These are phyloP conservation scores for Suillus weaverae DNA, from an alignment of 768 basidiomycete genomes.

Conservation along the genomic window DNA sequence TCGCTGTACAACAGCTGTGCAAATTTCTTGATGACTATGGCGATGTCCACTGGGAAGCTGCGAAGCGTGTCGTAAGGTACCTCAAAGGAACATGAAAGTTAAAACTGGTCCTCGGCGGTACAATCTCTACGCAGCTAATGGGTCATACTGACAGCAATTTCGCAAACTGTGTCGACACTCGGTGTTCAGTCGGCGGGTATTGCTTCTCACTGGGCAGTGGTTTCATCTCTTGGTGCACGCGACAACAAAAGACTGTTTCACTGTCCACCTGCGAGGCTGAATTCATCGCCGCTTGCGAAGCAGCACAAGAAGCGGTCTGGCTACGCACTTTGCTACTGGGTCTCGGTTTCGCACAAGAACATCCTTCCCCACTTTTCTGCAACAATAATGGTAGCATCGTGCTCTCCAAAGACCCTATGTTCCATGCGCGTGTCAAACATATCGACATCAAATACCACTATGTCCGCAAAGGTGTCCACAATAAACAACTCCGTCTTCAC, in stretches of 20 bases:
- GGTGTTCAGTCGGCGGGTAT: conserved; percentile 23
- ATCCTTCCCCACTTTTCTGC: conserved; percentile 18
- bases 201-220: conserved; percentile 25
- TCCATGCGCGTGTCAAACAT: conserved; percentile 43
- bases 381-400: conserved; percentile 41
- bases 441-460: conserved; percentile 44
- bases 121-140: not conserved
- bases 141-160: conserved; percentile 29
- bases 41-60: conserved; percentile 28
- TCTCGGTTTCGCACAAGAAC: conserved; percentile 1
- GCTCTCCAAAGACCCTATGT: conserved; percentile 33
- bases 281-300: conserved; percentile 39
- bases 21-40: conserved; percentile 32
- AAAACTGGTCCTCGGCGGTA: not conserved
- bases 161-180: conserved; percentile 26
- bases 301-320: conserved; percentile 39
- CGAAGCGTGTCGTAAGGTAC: conserved; percentile 20
- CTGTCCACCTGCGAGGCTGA: conserved; percentile 45
- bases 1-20: conserved; percentile 24
- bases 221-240: conserved; percentile 31
- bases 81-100: conserved; percentile 5
- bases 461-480: conserved; percentile 32
- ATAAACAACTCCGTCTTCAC: conserved; percentile 23
- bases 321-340: conserved; percentile 21
- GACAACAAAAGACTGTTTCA: conserved; percentile 39